Percentiles rank a stretch among this genome's conserved stretches.
Conservation (phyloP, 805 yeast genomes). For the Tetrapisispora arboricola region DNA sequence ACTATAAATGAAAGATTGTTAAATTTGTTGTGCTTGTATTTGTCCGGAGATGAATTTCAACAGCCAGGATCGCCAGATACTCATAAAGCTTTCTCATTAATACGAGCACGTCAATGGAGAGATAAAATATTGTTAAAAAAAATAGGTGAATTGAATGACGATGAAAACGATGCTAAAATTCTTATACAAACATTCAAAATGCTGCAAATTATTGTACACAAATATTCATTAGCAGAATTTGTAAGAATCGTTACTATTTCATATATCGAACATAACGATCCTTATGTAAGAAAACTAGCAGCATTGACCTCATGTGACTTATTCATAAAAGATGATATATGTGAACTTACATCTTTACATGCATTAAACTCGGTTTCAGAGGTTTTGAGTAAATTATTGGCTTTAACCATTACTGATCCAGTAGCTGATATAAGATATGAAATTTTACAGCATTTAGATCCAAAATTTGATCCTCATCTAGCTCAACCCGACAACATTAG, state of each 20-base stretch:
- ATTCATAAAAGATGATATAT: constrained; percentile 71
- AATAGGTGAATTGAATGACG: constrained; percentile 39
- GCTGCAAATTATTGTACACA: constrained; percentile 64
- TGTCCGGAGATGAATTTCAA: constrained; percentile 71
- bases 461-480: constrained; percentile 77
- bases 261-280: constrained; percentile 70
- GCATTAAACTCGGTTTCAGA: constrained; percentile 77
- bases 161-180: constrained; percentile 39
- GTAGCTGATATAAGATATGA: constrained; percentile 75
- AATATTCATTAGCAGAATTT: constrained; percentile 73
- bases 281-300: constrained; percentile 74
- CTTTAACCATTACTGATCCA: constrained; percentile 83
- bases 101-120: constrained; percentile 69
- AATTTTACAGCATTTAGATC: constrained; percentile 61
- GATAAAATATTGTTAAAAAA: constrained; percentile 63
- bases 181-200: constrained; percentile 72
- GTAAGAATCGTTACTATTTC: constrained; percentile 76
- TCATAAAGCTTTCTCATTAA: constrained; percentile 44
- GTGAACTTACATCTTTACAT: constrained; percentile 69
- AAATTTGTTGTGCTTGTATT: constrained; percentile 58
- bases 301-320: constrained; percentile 74
- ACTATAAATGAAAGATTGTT: constrained; percentile 62
- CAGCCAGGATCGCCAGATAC: constrained; percentile 83
- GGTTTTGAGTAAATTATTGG: constrained; percentile 67
- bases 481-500: constrained; percentile 90